Percentiles rank a stretch among this genome's conserved stretches.
These are phyloP conservation scores for Fusarium torreyae DNA, from an alignment of 2,329 filamentous ascomycete genomes.

Conservation along the genomic window DNA sequence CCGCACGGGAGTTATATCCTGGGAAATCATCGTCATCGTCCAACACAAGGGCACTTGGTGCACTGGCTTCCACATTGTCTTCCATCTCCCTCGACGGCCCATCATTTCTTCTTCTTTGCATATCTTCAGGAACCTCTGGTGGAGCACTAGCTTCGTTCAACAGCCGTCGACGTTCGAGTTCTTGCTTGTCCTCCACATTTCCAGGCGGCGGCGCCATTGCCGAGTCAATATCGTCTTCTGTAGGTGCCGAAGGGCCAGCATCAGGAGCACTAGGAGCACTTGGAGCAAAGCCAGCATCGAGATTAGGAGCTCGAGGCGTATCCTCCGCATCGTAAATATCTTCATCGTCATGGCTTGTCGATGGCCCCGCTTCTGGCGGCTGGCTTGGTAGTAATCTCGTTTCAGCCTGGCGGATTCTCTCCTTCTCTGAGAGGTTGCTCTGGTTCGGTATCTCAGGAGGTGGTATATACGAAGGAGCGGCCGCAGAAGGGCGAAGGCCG, in stretches of 20 bases:
- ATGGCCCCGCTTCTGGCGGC: slow-evolving; percentile 62
- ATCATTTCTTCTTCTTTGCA: slow-evolving; percentile 56
- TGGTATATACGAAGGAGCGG: slow-evolving; percentile 66
- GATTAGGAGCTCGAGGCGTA: slow-evolving; percentile 48
- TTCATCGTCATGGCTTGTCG: slow-evolving; percentile 58
- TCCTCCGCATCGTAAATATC: slow-evolving; percentile 65
- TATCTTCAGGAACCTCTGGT: slow-evolving; percentile 69
- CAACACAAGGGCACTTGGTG: slow-evolving; percentile 73
- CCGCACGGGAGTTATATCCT: slow-evolving; percentile 49
- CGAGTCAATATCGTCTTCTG: slow-evolving; percentile 60
- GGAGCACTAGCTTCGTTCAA: slow-evolving; percentile 76
- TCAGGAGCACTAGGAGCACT: slow-evolving; percentile 21
- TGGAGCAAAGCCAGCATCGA: slow-evolving; percentile 28
- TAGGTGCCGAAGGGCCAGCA: slow-evolving; percentile 60
- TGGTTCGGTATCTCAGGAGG: slow-evolving; percentile 74
- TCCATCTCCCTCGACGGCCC: slow-evolving; percentile 49
- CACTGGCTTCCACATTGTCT: slow-evolving; percentile 63
- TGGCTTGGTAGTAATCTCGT: slow-evolving; percentile 85
- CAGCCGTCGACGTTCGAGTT: slow-evolving; percentile 78
- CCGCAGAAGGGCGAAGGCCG: slow-evolving; percentile 34
- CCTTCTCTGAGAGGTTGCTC: slow-evolving; percentile 82
- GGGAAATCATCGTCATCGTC: slow-evolving; percentile 68
- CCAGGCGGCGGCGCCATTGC: slow-evolving; percentile 52
- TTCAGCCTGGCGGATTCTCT: slow-evolving; percentile 83
- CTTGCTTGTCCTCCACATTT: slow-evolving; percentile 80